Conservation (phyloP, 495 filamentous ascomycete species). For the Aspergillus incahuasiensis region DNA sequence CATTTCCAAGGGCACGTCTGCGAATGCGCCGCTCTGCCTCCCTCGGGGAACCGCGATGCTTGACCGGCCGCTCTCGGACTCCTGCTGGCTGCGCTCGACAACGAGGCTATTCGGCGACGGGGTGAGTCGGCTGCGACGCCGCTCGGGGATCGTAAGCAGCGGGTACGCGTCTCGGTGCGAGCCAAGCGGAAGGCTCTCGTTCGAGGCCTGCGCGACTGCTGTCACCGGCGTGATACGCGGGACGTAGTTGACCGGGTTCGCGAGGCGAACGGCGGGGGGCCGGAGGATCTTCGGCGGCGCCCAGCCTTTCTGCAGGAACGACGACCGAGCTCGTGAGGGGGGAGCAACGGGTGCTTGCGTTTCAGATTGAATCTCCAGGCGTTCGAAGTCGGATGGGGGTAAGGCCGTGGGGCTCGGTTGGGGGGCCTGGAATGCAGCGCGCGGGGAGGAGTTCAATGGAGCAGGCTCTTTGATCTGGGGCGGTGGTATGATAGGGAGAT, state of each 20-base stretch:
- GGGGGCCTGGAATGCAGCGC: constrained; percentile 22
- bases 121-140: constrained; percentile 52
- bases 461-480: constrained; percentile 29
- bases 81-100: constrained; percentile 57
- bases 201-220: constrained; percentile 26
- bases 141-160: constrained; percentile 64
- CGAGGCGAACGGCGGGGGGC: constrained; percentile 39
- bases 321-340: constrained; percentile 9
- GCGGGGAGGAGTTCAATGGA: constrained; percentile 22
- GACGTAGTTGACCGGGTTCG: constrained; percentile 48
- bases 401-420: constrained; percentile 7
- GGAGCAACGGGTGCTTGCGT: background rate
- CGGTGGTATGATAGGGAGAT: constrained; percentile 25
- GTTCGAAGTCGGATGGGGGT: constrained; percentile 17
- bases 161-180: constrained; percentile 56
- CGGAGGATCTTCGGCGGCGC: constrained; percentile 23
- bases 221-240: constrained; percentile 42
- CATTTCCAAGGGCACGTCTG: constrained; percentile 31
- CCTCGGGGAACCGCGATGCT: constrained; percentile 64
- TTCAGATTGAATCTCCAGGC: constrained; percentile 5
- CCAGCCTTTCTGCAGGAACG: constrained; percentile 14
- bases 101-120: constrained; percentile 56
- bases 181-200: constrained; percentile 39
- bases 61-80: constrained; percentile 54
- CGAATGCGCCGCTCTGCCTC: constrained; percentile 32